Base-by-base conservation (phyloP, 1,284 basidiomycete genomes). In the Sanghuangporus baumii region DNA sequence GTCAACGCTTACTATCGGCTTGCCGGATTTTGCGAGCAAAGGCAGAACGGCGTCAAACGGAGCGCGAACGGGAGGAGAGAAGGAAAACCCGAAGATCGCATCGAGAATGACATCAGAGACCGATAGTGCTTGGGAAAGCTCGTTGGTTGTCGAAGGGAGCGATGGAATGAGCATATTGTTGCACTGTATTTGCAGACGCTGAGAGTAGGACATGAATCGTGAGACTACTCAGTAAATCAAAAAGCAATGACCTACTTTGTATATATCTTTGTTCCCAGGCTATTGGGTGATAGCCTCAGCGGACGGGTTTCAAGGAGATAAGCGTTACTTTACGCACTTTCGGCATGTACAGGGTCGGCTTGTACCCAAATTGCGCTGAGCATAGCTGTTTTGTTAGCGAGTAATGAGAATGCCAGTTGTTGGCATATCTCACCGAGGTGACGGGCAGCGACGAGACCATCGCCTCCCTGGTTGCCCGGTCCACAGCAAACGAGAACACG, bases 81-180 rank as follows among this genome's bases (percentile, higher is more conserved):
- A 99, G 1, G 94, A 97, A 78, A 99, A 99, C 3, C 97, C 96
- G 69, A 99, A 99, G 66, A 99, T 91, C 8, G 95, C 93, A 72
- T 99, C 97, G 54, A 99, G 80, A 16, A 99, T 83, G 37, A 98
- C 87, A 74, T 98, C 94, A 1, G 87, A 83, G 20, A 82, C 77
- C 4, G 75, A 70, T 6, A 96, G 76, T 0, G 84, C 84, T 34
- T 75, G 71, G 41, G 73, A 72, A 7, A 92, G 78, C n/a, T 78
- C 68, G n/a, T 14, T 51, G 38, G 63, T 65, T 3, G 51, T 41
- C 31, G 77, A 73, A 18, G 82, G 78, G 47, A 94, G 72, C 6
- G 88, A 83, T 1, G 81, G 82, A 63, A 98, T 93, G 40, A 83
- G 78, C 81, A 98, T 89, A 74, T 96, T 97, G 64, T 85, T 78